Evolutionary conservation across 2,329 filamentous ascomycete species (phyloP), one percentile per base, ranked within the genome.

Genomic region (Pseudohalonectria lignicola): DNA sequence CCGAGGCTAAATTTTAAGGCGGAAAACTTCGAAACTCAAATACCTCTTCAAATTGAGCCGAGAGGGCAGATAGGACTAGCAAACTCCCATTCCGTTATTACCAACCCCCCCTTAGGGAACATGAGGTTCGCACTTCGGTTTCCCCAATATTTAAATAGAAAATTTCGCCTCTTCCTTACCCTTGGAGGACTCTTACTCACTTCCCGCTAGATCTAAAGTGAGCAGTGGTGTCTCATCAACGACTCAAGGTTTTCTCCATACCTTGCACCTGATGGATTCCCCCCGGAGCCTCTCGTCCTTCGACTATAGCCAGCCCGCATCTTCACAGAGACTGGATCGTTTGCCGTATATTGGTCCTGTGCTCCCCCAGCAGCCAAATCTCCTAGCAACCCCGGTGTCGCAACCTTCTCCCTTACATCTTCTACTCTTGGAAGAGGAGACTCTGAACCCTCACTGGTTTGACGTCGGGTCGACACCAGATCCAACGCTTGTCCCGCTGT

Each of bases 371-470:
- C 47, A 52, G 39, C 31, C 49, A 35, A 43, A 46, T 30, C 52
- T 46, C 43, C 41, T 45, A 35, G 42, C 49, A 25, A 46, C 44
- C 29, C 38, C 49, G 36, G 44, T 39, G 40, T 46, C 51, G 29
- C 45, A 47, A 36, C 41, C 36, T 42, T 48, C 48, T 34, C 40
- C 40, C 40, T 49, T 51, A 19, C 43, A 53, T 36, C 56, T 55
- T 39, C 50, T 52, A 31, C 40, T 43, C 32, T 40, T 53, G 18
- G 45, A 53, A 17, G 48, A 54, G 41, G 44, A 45, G 25, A 43
- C 48, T 37, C 47, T 55, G 41, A 44, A 53, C 46, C 45, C 51
- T 39, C 49, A 54, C 42, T 61, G 56, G 54, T 50, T 51, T 43
- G 52, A 52, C 39, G 18, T 39, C 39, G 19, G 38, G 47, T 28